These are phyloP conservation scores for Plectranthus barbatus DNA, from an alignment of 257 asterid genomes.

Conservation along the genomic window DNA sequence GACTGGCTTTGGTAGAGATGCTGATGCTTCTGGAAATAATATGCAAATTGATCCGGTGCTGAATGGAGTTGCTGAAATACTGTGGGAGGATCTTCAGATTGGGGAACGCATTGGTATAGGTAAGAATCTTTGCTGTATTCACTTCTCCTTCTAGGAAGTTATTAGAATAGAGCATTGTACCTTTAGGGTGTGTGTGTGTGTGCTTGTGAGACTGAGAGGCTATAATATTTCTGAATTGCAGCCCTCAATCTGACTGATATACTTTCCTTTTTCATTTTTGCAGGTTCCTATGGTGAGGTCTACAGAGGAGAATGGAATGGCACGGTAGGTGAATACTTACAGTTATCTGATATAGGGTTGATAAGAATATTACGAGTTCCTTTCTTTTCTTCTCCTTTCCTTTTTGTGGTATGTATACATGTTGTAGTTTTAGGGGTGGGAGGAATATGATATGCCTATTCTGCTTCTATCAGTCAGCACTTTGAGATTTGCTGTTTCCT, in stretches of 20 bases:
- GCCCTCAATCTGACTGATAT: background rate
- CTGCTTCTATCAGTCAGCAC: too few species aligned
- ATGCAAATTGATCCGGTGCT: conserved; percentile 54
- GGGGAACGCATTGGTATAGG: conserved; percentile 98
- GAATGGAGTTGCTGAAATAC: conserved; percentile 79
- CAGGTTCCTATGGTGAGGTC: conserved; percentile 99
- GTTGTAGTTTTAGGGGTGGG: background rate
- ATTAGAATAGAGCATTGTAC: background rate
- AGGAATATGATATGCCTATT: too few species aligned
- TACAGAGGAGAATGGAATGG: conserved; percentile 92
- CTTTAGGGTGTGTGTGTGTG: background rate
- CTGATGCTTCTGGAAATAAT: conserved; percentile 27
- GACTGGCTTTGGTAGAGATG: conserved; percentile 12
- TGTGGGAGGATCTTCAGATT: conserved; percentile 96
- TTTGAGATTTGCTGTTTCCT: background rate
- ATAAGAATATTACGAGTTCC: too few species aligned
- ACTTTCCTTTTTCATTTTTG: conserved; percentile 20
- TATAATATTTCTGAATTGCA: conserved; percentile 7
- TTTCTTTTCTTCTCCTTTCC: too few species aligned
- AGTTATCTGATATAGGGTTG: conserved; percentile 10
- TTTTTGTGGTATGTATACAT: background rate
- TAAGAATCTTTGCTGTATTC: conserved; percentile 19
- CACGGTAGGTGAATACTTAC: conserved; percentile 47
- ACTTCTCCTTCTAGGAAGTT: conserved; percentile 3
- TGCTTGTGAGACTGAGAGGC: background rate